A percentile compares a stretch with the other conserved stretches of the same genome.
Conservation (phyloP, 2,329 filamentous ascomycete species). For the Knufia petricola region DNA sequence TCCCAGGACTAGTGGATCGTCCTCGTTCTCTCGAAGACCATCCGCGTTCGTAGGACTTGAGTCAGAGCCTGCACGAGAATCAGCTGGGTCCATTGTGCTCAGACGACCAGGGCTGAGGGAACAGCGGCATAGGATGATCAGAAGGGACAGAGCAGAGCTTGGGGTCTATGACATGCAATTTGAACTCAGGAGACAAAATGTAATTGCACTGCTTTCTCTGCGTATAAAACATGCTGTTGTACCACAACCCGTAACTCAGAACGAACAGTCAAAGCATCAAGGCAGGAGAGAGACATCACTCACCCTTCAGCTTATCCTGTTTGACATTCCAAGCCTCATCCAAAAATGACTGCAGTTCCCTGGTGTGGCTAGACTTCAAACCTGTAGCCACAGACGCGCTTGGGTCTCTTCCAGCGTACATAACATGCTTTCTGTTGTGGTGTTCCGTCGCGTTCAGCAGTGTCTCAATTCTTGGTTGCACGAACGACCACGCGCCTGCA, state of each 20-base stretch:
- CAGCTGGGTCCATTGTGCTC: too few species aligned
- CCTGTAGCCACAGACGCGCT: slow-evolving; percentile 91
- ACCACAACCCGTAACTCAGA: too few species aligned
- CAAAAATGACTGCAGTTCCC: slow-evolving; percentile 83
- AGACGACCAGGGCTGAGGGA: too few species aligned
- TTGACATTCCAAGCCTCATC: slow-evolving; percentile 53
- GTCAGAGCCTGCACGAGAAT: too few species aligned
- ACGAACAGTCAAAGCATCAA: neutral
- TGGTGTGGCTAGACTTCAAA: slow-evolving; percentile 75
- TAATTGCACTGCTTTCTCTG: too few species aligned
- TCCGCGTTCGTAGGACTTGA: neutral
- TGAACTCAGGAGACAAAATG: too few species aligned
- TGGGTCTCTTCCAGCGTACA: slow-evolving; percentile 91
- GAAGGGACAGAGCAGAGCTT: too few species aligned
- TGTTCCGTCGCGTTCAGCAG: slow-evolving; percentile 85
- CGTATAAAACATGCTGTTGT: too few species aligned
- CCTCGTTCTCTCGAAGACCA: neutral
- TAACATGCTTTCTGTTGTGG: slow-evolving; percentile 89
- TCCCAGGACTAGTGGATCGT: neutral
- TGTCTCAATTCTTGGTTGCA: slow-evolving; percentile 95
- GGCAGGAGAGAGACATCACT: slow-evolving; percentile 14
- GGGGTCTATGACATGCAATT: too few species aligned
- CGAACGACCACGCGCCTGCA: slow-evolving; percentile 91
- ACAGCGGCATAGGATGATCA: too few species aligned
- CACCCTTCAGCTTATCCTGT: slow-evolving; percentile 57